phyloP scores from a whole-genome alignment of 2,329 filamentous ascomycete species.

The Exophiala oligosperma region DNA sequence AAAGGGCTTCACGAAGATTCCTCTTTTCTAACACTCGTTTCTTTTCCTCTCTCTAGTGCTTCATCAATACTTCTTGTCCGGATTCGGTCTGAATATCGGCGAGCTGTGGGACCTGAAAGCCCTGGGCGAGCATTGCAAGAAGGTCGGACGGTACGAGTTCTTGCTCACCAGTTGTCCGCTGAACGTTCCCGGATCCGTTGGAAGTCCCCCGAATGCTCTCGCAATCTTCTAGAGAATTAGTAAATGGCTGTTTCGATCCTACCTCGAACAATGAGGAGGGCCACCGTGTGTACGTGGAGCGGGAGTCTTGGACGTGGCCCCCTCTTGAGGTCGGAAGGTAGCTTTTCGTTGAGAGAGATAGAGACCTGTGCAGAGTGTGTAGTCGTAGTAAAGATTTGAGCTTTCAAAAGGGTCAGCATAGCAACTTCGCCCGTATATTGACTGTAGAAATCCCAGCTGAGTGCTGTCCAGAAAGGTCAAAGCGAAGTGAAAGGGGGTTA shows the following conservation, averaged over 20 bases:
- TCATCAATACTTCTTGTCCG: slow-evolving; percentile 48
- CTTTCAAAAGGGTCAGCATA: no score
- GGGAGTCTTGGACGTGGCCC: neutral
- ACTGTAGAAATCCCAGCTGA: no score
- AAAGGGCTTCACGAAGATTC: no score
- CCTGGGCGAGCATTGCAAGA: slow-evolving; percentile 38
- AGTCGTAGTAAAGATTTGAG: no score
- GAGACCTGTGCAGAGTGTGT: no score
- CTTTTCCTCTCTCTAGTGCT: slow-evolving; percentile 29
- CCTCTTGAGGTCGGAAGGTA: no score
- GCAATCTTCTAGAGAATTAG: slow-evolving; percentile 44
- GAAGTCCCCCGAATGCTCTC: slow-evolving; percentile 48
- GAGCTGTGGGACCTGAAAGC: slow-evolving; percentile 48
- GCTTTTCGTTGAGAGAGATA: no score
- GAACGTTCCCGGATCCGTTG: slow-evolving; percentile 49
- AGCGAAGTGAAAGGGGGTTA: no score
- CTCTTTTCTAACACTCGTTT: slow-evolving; percentile 2
- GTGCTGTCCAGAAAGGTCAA: no score
- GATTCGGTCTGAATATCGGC: slow-evolving; percentile 51
- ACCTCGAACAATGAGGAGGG: no score
- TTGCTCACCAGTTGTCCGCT: slow-evolving; percentile 52
- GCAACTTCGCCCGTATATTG: no score
- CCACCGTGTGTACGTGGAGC: no score
- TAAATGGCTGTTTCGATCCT: neutral
- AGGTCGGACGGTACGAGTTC: slow-evolving; percentile 43